Evolutionary conservation across 352 stramenopile genomes (phyloP), one percentile per base, ranked within the genome.

Genomic region (Aphanomyces cochlioides): DNA sequence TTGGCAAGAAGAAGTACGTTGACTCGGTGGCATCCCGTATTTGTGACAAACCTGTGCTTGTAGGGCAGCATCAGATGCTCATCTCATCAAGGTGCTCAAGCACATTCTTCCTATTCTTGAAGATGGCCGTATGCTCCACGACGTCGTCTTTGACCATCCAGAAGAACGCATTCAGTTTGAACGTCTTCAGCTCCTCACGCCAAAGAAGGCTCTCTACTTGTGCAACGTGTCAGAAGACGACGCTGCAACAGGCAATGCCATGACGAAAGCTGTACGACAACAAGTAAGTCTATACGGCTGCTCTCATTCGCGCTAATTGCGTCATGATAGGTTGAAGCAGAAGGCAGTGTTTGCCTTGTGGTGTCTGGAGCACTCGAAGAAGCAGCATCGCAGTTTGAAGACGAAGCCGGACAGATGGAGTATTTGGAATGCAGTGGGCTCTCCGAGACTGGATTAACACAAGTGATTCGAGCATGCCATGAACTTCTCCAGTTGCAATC

Each of bases 221-320:
- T 97, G 92, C 66, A 99, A 99, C 78, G 96, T 99, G 37, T 96
- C 91, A 40, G 95, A 99, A 75, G 81, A 88, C 40, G 95, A 99
- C 74, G 85, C 98, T 10, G 95, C 93, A 0, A 84, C 68, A 7
- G 96, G 96, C 17, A 99, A 99, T 69, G 92, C 84, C 17, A 95
- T 98, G 88, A 96, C 94, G 0, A 77, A 96, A 43, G 82, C 79
- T 1, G 87, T 93, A 53, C 79, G 78, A 37, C 70, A 82, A 56
- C 77, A 82, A 47, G 28, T 77, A 36, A 21, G 60, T 61, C 21
- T 58, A 12, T 58, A 36, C 15, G 17, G 13, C 8, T 58, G 54
- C 47, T 48, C 72, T 53, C 17, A n/a, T 66, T 15, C 28, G 76
- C 2, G 65, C 43, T 66, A 1, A 12, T 64, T 50, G 15, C 10